These are phyloP conservation scores for Fusarium albosuccineum DNA, from an alignment of 2,329 filamentous ascomycete species.

Conservation along the genomic window DNA sequence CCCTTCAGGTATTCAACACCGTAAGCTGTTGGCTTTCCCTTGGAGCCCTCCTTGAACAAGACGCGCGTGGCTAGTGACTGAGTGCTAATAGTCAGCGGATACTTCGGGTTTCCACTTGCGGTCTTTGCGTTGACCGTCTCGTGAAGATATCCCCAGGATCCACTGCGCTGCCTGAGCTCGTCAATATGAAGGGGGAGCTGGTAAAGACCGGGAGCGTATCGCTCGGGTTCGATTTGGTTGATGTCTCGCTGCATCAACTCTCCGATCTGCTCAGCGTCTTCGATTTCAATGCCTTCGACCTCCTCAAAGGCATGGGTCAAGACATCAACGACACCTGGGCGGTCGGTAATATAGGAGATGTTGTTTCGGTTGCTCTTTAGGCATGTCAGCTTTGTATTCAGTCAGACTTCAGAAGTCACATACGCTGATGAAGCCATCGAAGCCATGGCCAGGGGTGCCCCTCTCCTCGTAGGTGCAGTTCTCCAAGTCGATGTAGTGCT, in stretches of 20 bases:
- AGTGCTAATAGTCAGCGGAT: conserved; percentile 58
- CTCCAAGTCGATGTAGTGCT: conserved; percentile 57
- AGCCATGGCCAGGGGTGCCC: conserved; percentile 56
- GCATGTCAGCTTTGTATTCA: not conserved
- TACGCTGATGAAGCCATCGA: conserved; percentile 54
- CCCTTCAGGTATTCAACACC: conserved; percentile 55
- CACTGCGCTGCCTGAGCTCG: conserved; percentile 23
- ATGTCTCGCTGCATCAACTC: conserved; percentile 49
- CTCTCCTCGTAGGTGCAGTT: conserved; percentile 55
- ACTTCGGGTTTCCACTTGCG: conserved; percentile 57
- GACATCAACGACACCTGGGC: conserved; percentile 28
- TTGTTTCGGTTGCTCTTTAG: conserved; percentile 40
- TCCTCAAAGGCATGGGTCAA: conserved; percentile 14
- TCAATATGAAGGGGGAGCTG: conserved; percentile 47
- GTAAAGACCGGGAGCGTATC: conserved; percentile 49
- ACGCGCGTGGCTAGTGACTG: conserved; percentile 54
- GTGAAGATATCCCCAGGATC: conserved; percentile 29
- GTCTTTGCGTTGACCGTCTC: conserved; percentile 55
- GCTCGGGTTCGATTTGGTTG: conserved; percentile 39
- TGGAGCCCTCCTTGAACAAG: conserved; percentile 46
- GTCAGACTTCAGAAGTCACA: not conserved
- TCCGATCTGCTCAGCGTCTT: conserved; percentile 40
- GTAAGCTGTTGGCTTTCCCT: conserved; percentile 26
- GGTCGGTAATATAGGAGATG: conserved; percentile 29
- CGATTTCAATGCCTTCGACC: conserved; percentile 30